Base-by-base conservation (phyloP, 176 grass and related monocot species). In the Avena insularis region DNA sequence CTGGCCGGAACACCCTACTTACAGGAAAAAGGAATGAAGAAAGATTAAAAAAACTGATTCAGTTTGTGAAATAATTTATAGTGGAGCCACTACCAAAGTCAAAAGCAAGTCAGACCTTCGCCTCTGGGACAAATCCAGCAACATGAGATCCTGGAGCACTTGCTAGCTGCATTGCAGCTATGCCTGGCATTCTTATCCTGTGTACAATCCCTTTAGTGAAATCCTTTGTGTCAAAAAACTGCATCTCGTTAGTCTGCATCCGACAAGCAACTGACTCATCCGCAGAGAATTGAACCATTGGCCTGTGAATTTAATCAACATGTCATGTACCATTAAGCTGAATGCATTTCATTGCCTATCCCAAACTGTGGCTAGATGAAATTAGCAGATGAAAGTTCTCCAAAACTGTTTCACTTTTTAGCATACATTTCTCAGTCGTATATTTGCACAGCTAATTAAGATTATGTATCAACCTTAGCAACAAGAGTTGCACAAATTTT, bases 171-270 rank as follows among this genome's bases (percentile, higher is more conserved):
- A 95, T 77, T 85, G 91, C 76, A 86, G 91, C 87, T 85, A 98
- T 93, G 79, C 93, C 90, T 71, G 93, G 91, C 46, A 94, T 19
- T 86, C 88, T 95, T 82, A 94, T 49, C 75, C 67, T 98, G 89
- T 88, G 78, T 49, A 85, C 85, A 91, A 88, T 56, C 55, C 93
- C 96, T 88, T 94, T 96, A 5, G 90, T 77, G 53, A 98, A 98
- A 86, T 94, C 88, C 46, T 98, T 98, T 87, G 92, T 76, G 63
- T 96, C 92, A 23, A 96, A 91, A 85, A 96, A 96, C 27, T 94
- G 93, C 79, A 96, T 94, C 86, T 96, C 93, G 84, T 98, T 96
- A 82, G 96, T 92, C 45, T 74, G 84, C 93, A 95, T 92, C 53
- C 92, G 88, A 68, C 93, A 98, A 69, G 88, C 96, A 31, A 95